Evolutionary conservation across 2,329 filamentous ascomycete species (phyloP).

Genomic region (Pseudogymnoascus sp.): DNA sequence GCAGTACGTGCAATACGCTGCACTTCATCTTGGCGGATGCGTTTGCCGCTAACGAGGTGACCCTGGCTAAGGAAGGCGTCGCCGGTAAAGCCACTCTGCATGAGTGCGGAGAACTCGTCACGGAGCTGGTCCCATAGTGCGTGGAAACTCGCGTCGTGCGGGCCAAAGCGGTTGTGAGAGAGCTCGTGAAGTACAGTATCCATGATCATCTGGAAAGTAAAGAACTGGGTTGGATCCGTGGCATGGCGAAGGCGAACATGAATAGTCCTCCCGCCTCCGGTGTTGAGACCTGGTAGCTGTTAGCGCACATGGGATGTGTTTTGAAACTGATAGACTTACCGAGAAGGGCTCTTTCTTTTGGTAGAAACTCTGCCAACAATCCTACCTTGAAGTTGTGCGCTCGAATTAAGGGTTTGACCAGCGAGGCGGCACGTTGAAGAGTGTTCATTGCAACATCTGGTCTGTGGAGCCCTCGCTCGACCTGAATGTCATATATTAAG

Average conservation of each 20-base stretch:
- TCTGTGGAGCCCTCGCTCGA: not conserved
- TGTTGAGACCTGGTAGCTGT: conserved; percentile 56
- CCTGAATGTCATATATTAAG: not conserved
- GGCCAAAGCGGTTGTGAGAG: conserved; percentile 77
- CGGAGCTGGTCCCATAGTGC: conserved; percentile 83
- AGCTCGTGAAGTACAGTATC: conserved; percentile 95
- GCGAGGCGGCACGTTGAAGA: conserved; percentile 73
- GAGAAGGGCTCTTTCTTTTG: conserved; percentile 63
- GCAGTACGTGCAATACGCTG: conserved; percentile 65
- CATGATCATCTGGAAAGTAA: conserved; percentile 70
- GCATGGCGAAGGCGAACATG: conserved; percentile 74
- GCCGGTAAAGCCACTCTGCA: conserved; percentile 79
- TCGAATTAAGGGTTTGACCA: conserved; percentile 93
- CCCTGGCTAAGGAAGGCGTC: conserved; percentile 80
- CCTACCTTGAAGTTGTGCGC: conserved; percentile 74
- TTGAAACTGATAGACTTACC: conserved; percentile 38
- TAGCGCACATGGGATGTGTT: not conserved
- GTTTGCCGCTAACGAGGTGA: conserved; percentile 61
- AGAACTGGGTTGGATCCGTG: conserved; percentile 66
- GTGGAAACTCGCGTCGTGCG: conserved; percentile 77
- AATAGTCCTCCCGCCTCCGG: conserved; percentile 70
- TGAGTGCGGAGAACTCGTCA: conserved; percentile 71
- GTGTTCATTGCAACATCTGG: conserved; percentile 32
- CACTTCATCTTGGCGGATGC: conserved; percentile 64
- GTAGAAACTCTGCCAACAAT: conserved; percentile 79